These are phyloP conservation scores for Yarrowia phangngaensis DNA, from an alignment of 805 yeast genomes.

Conservation along the genomic window DNA sequence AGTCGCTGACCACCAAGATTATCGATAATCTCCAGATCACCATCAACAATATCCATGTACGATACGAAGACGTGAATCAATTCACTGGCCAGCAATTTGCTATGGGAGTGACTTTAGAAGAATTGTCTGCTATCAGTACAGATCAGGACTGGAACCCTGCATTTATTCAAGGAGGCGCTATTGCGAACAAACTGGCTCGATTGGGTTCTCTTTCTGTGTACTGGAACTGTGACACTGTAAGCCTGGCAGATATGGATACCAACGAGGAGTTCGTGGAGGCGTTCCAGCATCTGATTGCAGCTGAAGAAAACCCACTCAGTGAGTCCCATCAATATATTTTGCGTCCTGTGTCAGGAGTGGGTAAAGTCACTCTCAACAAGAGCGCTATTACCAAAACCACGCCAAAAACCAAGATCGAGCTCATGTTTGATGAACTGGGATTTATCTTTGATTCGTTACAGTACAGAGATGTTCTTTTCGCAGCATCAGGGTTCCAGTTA, in stretches of 20 bases:
- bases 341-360: slow-evolving; percentile 85
- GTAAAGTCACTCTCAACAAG: slow-evolving; percentile 77
- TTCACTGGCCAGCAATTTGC: slow-evolving; percentile 62
- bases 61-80: slow-evolving; percentile 77
- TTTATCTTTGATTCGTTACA: slow-evolving; percentile 79
- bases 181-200: slow-evolving; percentile 73
- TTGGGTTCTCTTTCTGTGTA: slow-evolving; percentile 72
- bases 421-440: slow-evolving; percentile 86
- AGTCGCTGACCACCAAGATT: slow-evolving; percentile 79
- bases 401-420: slow-evolving; percentile 61
- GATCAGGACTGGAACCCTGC: slow-evolving; percentile 81
- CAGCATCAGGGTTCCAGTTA: slow-evolving; percentile 78
- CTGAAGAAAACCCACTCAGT: slow-evolving; percentile 15
- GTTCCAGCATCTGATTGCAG: slow-evolving; percentile 37
- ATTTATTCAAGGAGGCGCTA: slow-evolving; percentile 65
- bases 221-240: slow-evolving; percentile 67
- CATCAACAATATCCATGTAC: slow-evolving; percentile 81
- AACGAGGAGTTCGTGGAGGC: slow-evolving; percentile 38
- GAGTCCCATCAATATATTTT: slow-evolving; percentile 47
- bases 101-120: slow-evolving; percentile 75
- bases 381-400: slow-evolving; percentile 46
- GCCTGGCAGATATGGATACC: slow-evolving; percentile 47
- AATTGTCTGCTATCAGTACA: slow-evolving; percentile 87
- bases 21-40: slow-evolving; percentile 90
- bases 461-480: slow-evolving; percentile 74